A percentile compares a stretch with the other conserved stretches of the same genome.
phyloP scores from a whole-genome alignment of 768 basidiomycete species.

The Lyophyllum decastes region DNA sequence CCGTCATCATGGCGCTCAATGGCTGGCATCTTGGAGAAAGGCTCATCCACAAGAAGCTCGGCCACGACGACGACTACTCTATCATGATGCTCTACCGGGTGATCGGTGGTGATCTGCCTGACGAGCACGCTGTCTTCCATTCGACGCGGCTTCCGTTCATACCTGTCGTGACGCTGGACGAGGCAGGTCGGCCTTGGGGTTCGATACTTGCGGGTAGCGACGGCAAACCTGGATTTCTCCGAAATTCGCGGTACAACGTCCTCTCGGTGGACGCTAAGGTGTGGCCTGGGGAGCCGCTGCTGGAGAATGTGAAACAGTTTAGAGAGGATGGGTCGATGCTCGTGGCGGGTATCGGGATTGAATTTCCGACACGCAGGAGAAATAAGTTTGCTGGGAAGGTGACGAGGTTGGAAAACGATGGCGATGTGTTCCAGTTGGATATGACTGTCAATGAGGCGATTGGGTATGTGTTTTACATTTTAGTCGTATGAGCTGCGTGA shows the following conservation, averaged over 20 bases:
- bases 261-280: conserved; percentile 40
- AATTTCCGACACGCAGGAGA: conserved; percentile 55
- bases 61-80: conserved; percentile 35
- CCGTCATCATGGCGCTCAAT: conserved; percentile 28
- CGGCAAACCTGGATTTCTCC: conserved; percentile 49
- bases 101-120: conserved; percentile 49
- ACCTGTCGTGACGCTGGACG: conserved; percentile 57
- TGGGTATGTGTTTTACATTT: conserved; percentile 42
- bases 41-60: conserved; percentile 48
- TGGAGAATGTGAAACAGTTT: conserved; percentile 30
- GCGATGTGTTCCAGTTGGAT: conserved; percentile 34
- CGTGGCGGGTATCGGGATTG: conserved; percentile 60
- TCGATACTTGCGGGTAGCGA: conserved; percentile 49
- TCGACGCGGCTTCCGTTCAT: conserved; percentile 52
- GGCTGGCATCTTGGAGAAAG: conserved; percentile 58
- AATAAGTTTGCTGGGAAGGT: conserved; percentile 63
- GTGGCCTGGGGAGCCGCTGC: conserved; percentile 60
- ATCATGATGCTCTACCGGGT: conserved; percentile 33
- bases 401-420: conserved; percentile 29
- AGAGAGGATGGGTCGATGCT: conserved; percentile 25
- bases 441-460: conserved; percentile 55
- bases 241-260: conserved; percentile 33
- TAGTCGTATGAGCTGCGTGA: background rate
- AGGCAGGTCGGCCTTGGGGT: conserved; percentile 54
- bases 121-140: conserved; percentile 52